These are phyloP conservation scores for Pinus tabuliformis DNA, from an alignment of 75 land plant genomes.

Conservation along the genomic window DNA sequence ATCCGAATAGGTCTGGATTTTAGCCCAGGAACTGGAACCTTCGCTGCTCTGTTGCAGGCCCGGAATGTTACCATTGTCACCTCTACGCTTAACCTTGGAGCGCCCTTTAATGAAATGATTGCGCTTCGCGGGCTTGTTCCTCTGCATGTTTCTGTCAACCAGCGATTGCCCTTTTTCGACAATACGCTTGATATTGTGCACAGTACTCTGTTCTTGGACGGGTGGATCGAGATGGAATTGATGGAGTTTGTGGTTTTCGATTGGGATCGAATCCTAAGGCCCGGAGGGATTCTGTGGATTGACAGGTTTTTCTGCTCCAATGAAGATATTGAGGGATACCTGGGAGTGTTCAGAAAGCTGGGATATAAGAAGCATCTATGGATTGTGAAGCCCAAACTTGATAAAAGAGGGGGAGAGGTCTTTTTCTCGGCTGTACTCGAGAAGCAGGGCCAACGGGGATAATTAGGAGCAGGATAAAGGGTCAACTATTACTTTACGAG, in stretches of 20 bases:
- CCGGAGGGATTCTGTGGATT: constrained; percentile 53
- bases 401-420: constrained; percentile 41
- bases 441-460: constrained; percentile 11
- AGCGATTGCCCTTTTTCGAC: constrained; percentile 56
- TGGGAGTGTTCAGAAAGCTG: constrained; percentile 36
- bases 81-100: constrained; percentile 52
- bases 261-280: constrained; percentile 56
- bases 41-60: constrained; percentile 51
- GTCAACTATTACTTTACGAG: too few relatives aligned
- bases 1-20: constrained; percentile 51
- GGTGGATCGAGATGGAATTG: constrained; percentile 45
- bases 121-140: constrained; percentile 50
- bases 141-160: constrained; percentile 39
- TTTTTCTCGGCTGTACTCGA: constrained; percentile 52
- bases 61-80: constrained; percentile 42
- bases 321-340: constrained; percentile 35
- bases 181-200: constrained; percentile 56
- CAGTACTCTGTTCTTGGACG: constrained; percentile 47
- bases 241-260: constrained; percentile 51
- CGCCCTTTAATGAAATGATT: constrained; percentile 60
- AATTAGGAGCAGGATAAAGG: too few relatives aligned
- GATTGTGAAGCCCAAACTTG: constrained; percentile 45
- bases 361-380: constrained; percentile 38
- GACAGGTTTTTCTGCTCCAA: constrained; percentile 49
- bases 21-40: constrained; percentile 36